These are phyloP conservation scores for Vaccinium myrtillus DNA, from an alignment of 148 eudicot species.

Conservation along the genomic window DNA sequence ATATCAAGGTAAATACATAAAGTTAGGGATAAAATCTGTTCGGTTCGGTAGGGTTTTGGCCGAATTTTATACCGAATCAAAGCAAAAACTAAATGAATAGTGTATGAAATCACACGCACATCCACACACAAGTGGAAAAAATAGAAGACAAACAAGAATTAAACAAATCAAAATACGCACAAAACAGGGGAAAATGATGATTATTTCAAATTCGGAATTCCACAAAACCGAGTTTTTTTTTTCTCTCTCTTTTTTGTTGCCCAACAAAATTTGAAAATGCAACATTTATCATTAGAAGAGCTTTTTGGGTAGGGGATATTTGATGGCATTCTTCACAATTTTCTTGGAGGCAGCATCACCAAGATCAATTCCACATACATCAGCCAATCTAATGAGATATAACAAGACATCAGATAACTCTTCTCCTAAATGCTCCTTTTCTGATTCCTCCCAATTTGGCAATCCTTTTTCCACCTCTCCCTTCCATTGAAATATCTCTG, in stretches of 20 bases:
- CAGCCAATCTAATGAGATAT: constrained; percentile 59
- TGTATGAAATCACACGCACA: neutral
- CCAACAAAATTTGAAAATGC: neutral
- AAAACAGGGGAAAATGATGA: neutral
- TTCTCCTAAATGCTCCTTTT: constrained; percentile 68
- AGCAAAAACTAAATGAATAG: no score
- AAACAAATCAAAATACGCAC: neutral
- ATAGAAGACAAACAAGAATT: neutral
- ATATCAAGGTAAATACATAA: neutral
- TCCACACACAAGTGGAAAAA: neutral
- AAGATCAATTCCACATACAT: constrained; percentile 70
- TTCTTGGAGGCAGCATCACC: constrained; percentile 59
- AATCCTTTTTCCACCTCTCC: constrained; percentile 72
- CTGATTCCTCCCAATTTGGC: constrained; percentile 66
- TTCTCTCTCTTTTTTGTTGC: neutral
- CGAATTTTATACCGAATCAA: no score
- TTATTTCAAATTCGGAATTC: neutral
- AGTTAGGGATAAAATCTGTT: no score
- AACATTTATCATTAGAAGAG: neutral
- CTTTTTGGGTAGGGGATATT: constrained; percentile 38
- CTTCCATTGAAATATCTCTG: constrained; percentile 77
- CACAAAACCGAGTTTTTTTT: neutral
- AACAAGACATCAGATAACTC: constrained; percentile 71
- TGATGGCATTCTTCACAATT: constrained; percentile 52
- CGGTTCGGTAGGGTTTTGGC: no score